Evolutionary conservation across 148 eudicot species (phyloP).

Genomic region (Cornus suecica): DNA sequence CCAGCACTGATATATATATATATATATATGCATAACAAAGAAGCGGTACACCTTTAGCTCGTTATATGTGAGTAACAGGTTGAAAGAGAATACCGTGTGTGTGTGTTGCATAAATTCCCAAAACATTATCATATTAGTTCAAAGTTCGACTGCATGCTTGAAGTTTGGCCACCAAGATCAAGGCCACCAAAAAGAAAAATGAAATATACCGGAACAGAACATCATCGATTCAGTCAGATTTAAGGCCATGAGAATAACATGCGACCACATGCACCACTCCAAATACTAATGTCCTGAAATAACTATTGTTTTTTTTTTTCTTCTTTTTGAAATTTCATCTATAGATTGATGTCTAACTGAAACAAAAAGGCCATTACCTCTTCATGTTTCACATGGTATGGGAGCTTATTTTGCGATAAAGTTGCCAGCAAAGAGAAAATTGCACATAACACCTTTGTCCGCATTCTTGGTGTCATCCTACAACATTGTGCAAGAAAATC

Average conservation of each 20-base stretch:
- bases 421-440: constrained; percentile 43
- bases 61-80: neutral
- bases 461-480: constrained; percentile 42
- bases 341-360: neutral
- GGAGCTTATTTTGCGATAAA: constrained; percentile 45
- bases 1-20: too few relatives aligned
- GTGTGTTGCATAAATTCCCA: neutral
- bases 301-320: too few relatives aligned
- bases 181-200: neutral
- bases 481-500: constrained; percentile 15
- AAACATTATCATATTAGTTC: neutral
- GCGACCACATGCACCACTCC: neutral
- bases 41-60: neutral
- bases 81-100: neutral
- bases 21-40: neutral
- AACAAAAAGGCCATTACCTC: constrained; percentile 25
- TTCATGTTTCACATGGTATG: constrained; percentile 27
- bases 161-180: neutral
- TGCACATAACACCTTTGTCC: constrained; percentile 38
- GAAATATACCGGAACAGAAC: neutral
- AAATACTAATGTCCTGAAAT: neutral
- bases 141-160: neutral
- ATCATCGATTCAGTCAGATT: neutral
- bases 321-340: neutral
- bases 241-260: neutral